Conservation (phyloP, 2,329 filamentous ascomycete species). For the Onygenales sp. region DNA sequence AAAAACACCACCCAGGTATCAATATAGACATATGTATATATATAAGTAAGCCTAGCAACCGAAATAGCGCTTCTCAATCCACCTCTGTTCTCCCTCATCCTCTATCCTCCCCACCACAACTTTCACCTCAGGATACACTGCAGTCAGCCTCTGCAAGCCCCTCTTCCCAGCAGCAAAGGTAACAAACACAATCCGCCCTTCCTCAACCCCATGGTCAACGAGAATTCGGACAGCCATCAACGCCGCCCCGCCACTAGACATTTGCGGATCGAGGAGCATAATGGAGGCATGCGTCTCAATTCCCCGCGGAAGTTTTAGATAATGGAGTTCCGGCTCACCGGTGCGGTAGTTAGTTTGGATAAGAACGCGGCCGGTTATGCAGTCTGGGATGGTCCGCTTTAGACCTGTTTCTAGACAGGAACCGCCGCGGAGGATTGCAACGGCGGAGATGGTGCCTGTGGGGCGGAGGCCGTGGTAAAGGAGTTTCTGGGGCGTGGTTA, state of each 20-base stretch:
- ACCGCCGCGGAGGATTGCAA: conserved; percentile 80
- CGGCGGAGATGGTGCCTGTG: conserved; percentile 69
- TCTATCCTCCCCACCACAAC: conserved; percentile 79
- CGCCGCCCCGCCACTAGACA: conserved; percentile 76
- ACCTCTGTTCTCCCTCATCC: conserved; percentile 72
- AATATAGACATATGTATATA: neutral
- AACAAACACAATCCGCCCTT: conserved; percentile 80
- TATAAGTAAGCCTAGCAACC: conserved; percentile 51
- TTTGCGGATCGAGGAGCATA: conserved; percentile 82
- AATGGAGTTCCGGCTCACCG: conserved; percentile 88
- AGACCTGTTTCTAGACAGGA: conserved; percentile 81
- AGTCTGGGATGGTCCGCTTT: conserved; percentile 85
- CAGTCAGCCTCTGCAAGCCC: conserved; percentile 74
- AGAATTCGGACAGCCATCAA: conserved; percentile 96
- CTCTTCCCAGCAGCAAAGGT: conserved; percentile 82
- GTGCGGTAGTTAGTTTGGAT: conserved; percentile 82
- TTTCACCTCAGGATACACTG: conserved; percentile 78
- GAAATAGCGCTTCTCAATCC: conserved; percentile 85
- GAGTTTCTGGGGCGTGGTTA: conserved; percentile 62
- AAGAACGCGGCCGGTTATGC: conserved; percentile 74
- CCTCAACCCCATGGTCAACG: conserved; percentile 80
- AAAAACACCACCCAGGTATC: no score
- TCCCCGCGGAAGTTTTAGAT: conserved; percentile 66
- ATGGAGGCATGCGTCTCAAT: conserved; percentile 70
- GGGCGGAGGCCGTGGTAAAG: conserved; percentile 63